These are phyloP conservation scores for Kandelia obovata DNA, from an alignment of 345 rosid species.

Conservation along the genomic window DNA sequence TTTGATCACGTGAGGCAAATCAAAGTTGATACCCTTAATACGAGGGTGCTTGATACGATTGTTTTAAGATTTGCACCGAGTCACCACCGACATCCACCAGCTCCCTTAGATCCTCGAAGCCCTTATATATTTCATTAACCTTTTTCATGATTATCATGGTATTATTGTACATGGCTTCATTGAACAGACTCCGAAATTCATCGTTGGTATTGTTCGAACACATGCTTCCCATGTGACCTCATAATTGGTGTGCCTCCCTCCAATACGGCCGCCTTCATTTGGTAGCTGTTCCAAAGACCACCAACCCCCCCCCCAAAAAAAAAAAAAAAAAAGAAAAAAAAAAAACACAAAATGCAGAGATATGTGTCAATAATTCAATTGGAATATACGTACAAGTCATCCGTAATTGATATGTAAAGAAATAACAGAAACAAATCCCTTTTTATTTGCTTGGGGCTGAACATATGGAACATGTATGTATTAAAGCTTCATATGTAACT, in stretches of 20 bases:
- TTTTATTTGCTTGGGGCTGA: too few relatives aligned
- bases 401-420: too few relatives aligned
- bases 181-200: slow-evolving; percentile 10
- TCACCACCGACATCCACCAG: slow-evolving; percentile 20
- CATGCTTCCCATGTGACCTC: slow-evolving; percentile 17
- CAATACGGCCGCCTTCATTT: slow-evolving; percentile 17
- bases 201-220: slow-evolving; percentile 11
- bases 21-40: slow-evolving; percentile 23
- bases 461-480: too few relatives aligned
- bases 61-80: slow-evolving; percentile 12
- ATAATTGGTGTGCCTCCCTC: slow-evolving; percentile 19
- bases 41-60: slow-evolving; percentile 19
- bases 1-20: slow-evolving; percentile 16
- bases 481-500: too few relatives aligned
- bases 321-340: neutral
- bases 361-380: too few relatives aligned
- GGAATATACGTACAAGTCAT: neutral
- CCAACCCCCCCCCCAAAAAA: too few relatives aligned
- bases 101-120: slow-evolving; percentile 9
- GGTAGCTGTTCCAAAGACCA: neutral
- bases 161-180: neutral
- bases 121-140: slow-evolving; percentile 9
- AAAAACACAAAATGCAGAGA: neutral
- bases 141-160: neutral
- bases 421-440: too few relatives aligned